Conservation (phyloP, 108 stramenopile genomes). For the Skeletonema potamos region DNA sequence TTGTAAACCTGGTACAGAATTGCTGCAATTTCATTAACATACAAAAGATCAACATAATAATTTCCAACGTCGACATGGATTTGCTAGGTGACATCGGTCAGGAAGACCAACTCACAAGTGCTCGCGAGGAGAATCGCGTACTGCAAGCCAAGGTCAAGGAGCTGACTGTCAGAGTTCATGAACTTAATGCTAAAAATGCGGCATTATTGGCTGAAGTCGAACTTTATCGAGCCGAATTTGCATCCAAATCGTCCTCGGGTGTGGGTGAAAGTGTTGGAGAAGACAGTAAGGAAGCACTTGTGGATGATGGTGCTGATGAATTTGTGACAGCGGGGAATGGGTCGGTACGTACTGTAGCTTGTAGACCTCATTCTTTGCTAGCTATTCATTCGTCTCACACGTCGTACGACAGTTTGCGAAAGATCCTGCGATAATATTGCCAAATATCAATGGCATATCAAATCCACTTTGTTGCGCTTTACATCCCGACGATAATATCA, state of each 20-base stretch:
- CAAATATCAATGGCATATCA: slow-evolving; percentile 54
- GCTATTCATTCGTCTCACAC: slow-evolving; percentile 44
- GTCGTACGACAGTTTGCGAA: no score
- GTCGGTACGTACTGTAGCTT: no score
- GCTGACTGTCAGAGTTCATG: slow-evolving; percentile 50
- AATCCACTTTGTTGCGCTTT: slow-evolving; percentile 74
- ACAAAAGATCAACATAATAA: no score
- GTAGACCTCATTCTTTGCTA: no score
- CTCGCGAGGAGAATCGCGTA: slow-evolving; percentile 75
- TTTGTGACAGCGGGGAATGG: slow-evolving; percentile 79
- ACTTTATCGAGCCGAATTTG: slow-evolving; percentile 66
- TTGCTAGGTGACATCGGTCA: slow-evolving; percentile 77
- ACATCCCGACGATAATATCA: slow-evolving; percentile 59
- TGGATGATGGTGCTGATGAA: slow-evolving; percentile 43
- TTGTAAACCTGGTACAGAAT: no score
- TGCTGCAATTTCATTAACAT: no score
- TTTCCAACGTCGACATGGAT: slow-evolving; percentile 84
- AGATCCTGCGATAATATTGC: slow-evolving; percentile 49
- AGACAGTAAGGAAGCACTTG: slow-evolving; percentile 10
- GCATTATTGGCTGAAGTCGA: slow-evolving; percentile 77
- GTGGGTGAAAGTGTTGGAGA: background rate
- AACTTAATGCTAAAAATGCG: slow-evolving; percentile 66
- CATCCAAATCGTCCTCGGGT: slow-evolving; percentile 8
- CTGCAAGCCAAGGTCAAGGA: slow-evolving; percentile 73
- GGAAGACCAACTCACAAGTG: slow-evolving; percentile 79